Percentiles rank a stretch among this genome's conserved stretches.
phyloP scores from a whole-genome alignment of 163 green algal species.

The Chlamydomonas reinhardtii region DNA sequence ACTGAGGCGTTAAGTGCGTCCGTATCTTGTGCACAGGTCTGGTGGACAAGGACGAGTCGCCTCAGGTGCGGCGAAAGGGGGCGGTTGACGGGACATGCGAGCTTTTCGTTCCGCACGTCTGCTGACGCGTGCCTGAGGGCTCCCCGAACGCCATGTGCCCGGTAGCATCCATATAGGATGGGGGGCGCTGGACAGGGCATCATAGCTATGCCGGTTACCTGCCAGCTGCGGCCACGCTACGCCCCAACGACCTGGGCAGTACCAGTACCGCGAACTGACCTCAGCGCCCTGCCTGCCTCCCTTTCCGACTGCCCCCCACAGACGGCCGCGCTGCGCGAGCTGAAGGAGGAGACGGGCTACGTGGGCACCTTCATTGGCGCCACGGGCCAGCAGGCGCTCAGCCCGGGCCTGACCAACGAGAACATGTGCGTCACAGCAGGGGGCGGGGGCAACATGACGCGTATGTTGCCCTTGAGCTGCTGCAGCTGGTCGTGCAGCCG shows the following conservation, averaged over 20 bases:
- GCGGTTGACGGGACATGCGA: no score
- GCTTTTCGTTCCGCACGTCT: no score
- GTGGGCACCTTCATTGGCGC: slow-evolving; percentile 32
- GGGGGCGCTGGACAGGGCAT: no score
- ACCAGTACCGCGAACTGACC: no score
- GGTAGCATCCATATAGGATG: no score
- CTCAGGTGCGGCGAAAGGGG: not conserved
- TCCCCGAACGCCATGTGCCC: no score
- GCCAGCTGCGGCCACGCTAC: no score
- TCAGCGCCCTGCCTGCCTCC: not conserved
- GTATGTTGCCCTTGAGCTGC: slow-evolving; percentile 56
- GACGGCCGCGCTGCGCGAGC: slow-evolving; percentile 35
- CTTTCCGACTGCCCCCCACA: not conserved
- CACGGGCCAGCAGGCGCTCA: slow-evolving; percentile 50
- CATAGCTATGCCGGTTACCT: no score
- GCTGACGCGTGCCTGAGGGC: no score
- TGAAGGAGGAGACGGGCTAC: slow-evolving; percentile 57
- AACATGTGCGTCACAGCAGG: slow-evolving; percentile 18
- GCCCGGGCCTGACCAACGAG: slow-evolving; percentile 47
- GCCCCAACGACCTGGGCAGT: no score
- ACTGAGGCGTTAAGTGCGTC: no score
- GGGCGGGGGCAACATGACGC: slow-evolving; percentile 14
- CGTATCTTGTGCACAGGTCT: slow-evolving; percentile 4
- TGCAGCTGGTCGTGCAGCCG: slow-evolving; percentile 66
- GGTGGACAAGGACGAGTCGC: slow-evolving; percentile 40